Percentiles rank a stretch among this genome's conserved stretches.
Conservation (phyloP, 164 flowering plant genomes). For the Dillenia turbinata region DNA sequence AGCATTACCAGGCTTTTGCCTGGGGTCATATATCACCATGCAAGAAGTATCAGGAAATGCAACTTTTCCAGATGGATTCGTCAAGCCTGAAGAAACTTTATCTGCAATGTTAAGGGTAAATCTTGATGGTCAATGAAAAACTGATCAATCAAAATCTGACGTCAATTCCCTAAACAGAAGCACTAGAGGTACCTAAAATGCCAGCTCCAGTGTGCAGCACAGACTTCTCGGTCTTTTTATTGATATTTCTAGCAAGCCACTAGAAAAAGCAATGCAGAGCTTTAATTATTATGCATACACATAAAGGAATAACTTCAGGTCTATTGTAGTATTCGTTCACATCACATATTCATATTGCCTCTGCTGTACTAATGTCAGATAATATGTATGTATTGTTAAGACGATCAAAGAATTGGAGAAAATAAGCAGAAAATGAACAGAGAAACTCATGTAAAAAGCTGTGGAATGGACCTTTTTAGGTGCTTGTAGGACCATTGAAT, state of each 20-base stretch:
- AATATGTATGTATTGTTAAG: too few species aligned
- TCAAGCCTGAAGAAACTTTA: constrained; percentile 29
- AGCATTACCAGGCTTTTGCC: constrained; percentile 58
- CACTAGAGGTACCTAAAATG: constrained; percentile 31
- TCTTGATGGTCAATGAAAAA: too few species aligned
- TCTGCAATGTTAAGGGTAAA: constrained; percentile 29
- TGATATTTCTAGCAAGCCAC: constrained; percentile 77
- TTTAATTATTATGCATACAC: neutral
- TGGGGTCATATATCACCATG: constrained; percentile 77
- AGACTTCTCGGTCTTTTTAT: constrained; percentile 59
- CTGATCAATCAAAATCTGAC: too few species aligned
- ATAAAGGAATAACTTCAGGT: neutral
- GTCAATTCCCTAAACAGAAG: neutral
- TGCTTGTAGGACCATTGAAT: too few species aligned
- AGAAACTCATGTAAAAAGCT: too few species aligned
- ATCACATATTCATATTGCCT: too few species aligned
- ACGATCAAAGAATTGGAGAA: too few species aligned
- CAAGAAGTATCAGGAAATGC: constrained; percentile 65
- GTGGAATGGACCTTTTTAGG: too few species aligned
- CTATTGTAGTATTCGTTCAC: neutral
- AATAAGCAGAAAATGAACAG: too few species aligned
- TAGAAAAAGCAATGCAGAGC: constrained; percentile 21
- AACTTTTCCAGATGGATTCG: constrained; percentile 43
- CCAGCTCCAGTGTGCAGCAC: constrained; percentile 44
- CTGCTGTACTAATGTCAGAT: too few species aligned